Base-by-base conservation (phyloP, 202 grass and related monocot species). In the Saccharum hybrid region DNA sequence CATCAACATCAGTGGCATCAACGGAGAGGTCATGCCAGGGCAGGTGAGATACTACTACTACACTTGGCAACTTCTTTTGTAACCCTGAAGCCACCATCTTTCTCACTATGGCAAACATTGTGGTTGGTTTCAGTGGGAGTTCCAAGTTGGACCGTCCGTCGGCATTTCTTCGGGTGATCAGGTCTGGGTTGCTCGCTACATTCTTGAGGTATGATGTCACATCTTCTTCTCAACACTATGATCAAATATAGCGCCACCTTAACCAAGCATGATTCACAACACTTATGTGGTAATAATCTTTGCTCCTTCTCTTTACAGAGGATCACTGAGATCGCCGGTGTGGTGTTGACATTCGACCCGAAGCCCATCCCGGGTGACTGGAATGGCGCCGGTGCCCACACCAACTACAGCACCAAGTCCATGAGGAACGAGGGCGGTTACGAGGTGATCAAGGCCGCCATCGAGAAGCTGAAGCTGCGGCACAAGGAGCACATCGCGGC, bases 21-120 rank as follows among this genome's bases (percentile, higher is more conserved):
- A 99, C 4, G 96, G 96, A 22, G 96, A 99, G 79, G 96, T 99
- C 75, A 99, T 99, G 96, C 96, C 96, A 43, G 96, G 96, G 26
- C 96, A 99, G 91, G 96, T 99, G 82, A 83, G 61, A 63, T 8
- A 28, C 38, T 19, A 19, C 31, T 23, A 8, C 7, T 56, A 56
- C 22, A 61, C 18, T 23, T 80, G 62, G 9, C 45, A 74, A 22
- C 11, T 28, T 81, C 66, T 56, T 14, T 5, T 70, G 56, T 62
- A 19, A 7, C 5, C 34, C 41, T 72, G 45, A 28, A 82, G 34
- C 59, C 19, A 63, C 6, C 61, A 21, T 19, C 6, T 26, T 34
- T 48, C 57, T 78, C 34, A 72, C 7, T 31, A 42, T 14, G 26
- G 28, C 19, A 64, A 73, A 86, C 54, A 66, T 62, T 63, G 14